A percentile compares a stretch with the other conserved stretches of the same genome.
These are phyloP conservation scores for Polytolypa hystricis DNA, from an alignment of 2,329 filamentous ascomycete genomes.

Conservation along the genomic window DNA sequence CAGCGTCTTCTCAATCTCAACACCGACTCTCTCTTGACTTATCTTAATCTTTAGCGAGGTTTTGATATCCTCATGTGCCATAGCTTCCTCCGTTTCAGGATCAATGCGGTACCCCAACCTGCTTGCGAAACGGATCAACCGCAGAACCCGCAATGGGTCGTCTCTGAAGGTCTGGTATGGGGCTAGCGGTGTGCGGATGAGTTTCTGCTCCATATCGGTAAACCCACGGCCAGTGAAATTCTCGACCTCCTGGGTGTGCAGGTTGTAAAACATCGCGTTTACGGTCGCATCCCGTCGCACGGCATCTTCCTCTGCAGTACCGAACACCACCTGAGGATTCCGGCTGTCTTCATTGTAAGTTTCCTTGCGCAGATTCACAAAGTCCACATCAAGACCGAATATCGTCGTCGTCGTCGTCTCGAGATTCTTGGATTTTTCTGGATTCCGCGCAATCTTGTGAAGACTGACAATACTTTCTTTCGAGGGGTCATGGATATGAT, in stretches of 20 bases:
- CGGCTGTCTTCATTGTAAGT: conserved; percentile 81
- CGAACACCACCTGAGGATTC: conserved; percentile 88
- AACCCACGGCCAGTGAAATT: conserved; percentile 71
- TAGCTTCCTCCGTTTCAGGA: conserved; percentile 53
- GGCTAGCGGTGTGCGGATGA: conserved; percentile 77
- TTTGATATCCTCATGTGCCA: conserved; percentile 70
- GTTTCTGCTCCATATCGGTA: conserved; percentile 56
- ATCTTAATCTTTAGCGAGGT: conserved; percentile 76
- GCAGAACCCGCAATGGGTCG: conserved; percentile 76
- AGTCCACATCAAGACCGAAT: conserved; percentile 78
- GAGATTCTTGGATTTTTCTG: conserved; percentile 91
- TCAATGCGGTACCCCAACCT: conserved; percentile 73
- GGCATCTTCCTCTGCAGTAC: conserved; percentile 82
- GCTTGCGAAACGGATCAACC: conserved; percentile 82
- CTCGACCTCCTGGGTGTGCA: conserved; percentile 67
- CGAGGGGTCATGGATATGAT: conserved; percentile 34
- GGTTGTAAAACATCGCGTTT: conserved; percentile 92
- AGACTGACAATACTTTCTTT: conserved; percentile 54
- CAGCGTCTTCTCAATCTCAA: conserved; percentile 86
- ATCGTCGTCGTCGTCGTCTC: conserved; percentile 82
- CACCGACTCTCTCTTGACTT: conserved; percentile 76
- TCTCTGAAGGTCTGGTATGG: conserved; percentile 90
- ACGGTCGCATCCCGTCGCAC: conserved; percentile 82
- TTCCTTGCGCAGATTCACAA: conserved; percentile 90
- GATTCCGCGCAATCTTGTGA: conserved; percentile 83